phyloP scores from a whole-genome alignment of 2,329 filamentous ascomycete genomes.

The Calonectria multiphialidica region DNA sequence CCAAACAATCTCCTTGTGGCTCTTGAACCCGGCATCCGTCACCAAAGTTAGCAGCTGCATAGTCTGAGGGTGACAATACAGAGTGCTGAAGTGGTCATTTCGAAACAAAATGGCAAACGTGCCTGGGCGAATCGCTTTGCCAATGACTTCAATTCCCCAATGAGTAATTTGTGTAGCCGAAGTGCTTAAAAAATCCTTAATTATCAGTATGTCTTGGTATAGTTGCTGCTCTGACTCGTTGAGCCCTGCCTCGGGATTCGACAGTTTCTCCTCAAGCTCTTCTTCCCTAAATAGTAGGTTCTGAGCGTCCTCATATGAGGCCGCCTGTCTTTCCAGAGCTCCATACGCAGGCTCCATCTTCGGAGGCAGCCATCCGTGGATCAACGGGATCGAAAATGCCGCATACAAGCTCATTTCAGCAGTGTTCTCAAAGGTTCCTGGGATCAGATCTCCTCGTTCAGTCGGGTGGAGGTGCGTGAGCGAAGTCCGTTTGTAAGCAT shows the following conservation, averaged over 20 bases:
- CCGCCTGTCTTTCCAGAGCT: slow-evolving; percentile 80
- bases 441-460: slow-evolving; percentile 61
- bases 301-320: slow-evolving; percentile 92
- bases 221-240: slow-evolving; percentile 80
- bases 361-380: slow-evolving; percentile 93
- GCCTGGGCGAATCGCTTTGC: slow-evolving; percentile 77
- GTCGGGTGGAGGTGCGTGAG: slow-evolving; percentile 65
- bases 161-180: slow-evolving; percentile 90
- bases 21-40: slow-evolving; percentile 91
- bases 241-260: slow-evolving; percentile 61
- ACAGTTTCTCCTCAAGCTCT: slow-evolving; percentile 85
- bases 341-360: slow-evolving; percentile 73
- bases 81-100: slow-evolving; percentile 96
- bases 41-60: slow-evolving; percentile 85
- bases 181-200: slow-evolving; percentile 83
- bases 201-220: slow-evolving; percentile 85
- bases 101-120: slow-evolving; percentile 92
- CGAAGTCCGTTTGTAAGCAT: slow-evolving; percentile 63
- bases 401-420: slow-evolving; percentile 91
- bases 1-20: slow-evolving; percentile 94
- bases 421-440: slow-evolving; percentile 88
- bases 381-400: slow-evolving; percentile 87
- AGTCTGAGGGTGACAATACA: slow-evolving; percentile 88
- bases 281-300: slow-evolving; percentile 90
- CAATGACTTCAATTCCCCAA: slow-evolving; percentile 82